Percentiles rank a stretch among this genome's conserved stretches.
phyloP scores from a whole-genome alignment of 148 eudicot genomes.

The Bassia scoparia region DNA sequence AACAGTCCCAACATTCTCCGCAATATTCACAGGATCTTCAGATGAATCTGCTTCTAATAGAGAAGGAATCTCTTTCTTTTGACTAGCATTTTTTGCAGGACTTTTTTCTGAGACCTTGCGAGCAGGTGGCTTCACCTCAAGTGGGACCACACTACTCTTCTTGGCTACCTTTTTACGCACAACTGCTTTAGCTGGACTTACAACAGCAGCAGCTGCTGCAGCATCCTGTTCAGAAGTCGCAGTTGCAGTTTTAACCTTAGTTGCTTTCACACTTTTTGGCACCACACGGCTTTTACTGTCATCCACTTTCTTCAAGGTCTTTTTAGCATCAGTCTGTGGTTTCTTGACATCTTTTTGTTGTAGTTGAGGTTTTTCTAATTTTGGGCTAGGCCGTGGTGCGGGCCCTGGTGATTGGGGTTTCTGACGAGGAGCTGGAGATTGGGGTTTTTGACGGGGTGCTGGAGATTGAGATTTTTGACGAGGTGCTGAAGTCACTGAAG shows the following conservation, averaged over 20 bases:
- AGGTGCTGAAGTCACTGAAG: conserved; percentile 46
- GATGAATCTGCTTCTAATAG: conserved; percentile 35
- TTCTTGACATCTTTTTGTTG: conserved; percentile 48
- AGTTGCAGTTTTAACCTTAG: conserved; percentile 42
- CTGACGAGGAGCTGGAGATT: conserved; percentile 50
- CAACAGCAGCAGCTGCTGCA: conserved; percentile 23
- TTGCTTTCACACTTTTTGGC: conserved; percentile 37
- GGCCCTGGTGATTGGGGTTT: conserved; percentile 55
- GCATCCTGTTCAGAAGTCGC: conserved; percentile 40
- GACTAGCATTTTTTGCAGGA: conserved; percentile 26
- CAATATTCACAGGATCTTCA: conserved; percentile 32
- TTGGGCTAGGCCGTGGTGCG: conserved; percentile 47
- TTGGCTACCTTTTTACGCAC: conserved; percentile 67
- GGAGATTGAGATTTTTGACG: conserved; percentile 56
- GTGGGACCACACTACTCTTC: conserved; percentile 90
- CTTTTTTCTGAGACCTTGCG: conserved; percentile 58
- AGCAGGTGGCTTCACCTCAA: conserved; percentile 74
- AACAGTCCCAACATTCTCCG: conserved; percentile 31
- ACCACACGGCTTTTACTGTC: conserved; percentile 45
- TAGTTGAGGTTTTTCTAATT: conserved; percentile 45
- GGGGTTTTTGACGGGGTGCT: conserved; percentile 54
- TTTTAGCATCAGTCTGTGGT: conserved; percentile 42
- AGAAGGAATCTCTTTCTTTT: conserved; percentile 40
- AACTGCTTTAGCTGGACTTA: conserved; percentile 49
- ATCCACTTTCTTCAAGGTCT: conserved; percentile 34